phyloP scores from a whole-genome alignment of 805 yeast genomes.

The Myxozyma mucilagina region DNA sequence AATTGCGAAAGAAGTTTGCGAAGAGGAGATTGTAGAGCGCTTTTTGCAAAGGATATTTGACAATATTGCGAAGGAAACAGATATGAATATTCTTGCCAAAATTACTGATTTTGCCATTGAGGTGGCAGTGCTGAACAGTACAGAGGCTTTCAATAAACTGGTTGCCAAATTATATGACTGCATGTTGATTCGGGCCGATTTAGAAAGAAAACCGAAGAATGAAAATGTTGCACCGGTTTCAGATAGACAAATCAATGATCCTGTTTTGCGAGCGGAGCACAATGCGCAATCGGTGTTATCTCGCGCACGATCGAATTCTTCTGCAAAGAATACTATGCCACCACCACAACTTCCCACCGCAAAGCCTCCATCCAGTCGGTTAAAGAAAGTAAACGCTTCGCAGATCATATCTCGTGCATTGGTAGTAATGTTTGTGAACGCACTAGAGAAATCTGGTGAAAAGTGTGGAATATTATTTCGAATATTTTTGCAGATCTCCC shows the following conservation, averaged over 20 bases:
- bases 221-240: not conserved
- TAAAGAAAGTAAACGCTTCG: constrained; percentile 10
- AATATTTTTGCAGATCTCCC: constrained; percentile 34
- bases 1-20: constrained; percentile 42
- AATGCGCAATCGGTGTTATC: not conserved
- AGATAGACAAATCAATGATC: not conserved
- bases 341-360: not conserved
- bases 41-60: constrained; percentile 41
- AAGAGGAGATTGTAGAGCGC: constrained; percentile 40
- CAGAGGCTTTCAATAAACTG: constrained; percentile 6
- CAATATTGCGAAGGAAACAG: constrained; percentile 35
- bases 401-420: constrained; percentile 34
- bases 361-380: not conserved
- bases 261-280: not conserved
- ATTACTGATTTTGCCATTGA: constrained; percentile 35
- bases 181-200: constrained; percentile 32
- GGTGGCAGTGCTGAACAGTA: constrained; percentile 32
- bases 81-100: constrained; percentile 40
- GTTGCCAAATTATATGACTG: constrained; percentile 20
- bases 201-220: not conserved
- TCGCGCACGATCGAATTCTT: not conserved
- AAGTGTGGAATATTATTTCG: constrained; percentile 44
- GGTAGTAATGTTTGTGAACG: constrained; percentile 39
- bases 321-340: not conserved
- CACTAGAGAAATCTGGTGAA: constrained; percentile 44